Evolutionary conservation across 1,284 basidiomycete species (phyloP), one percentile per base, ranked within the genome.

Genomic region (Ustilago xerochloae): DNA sequence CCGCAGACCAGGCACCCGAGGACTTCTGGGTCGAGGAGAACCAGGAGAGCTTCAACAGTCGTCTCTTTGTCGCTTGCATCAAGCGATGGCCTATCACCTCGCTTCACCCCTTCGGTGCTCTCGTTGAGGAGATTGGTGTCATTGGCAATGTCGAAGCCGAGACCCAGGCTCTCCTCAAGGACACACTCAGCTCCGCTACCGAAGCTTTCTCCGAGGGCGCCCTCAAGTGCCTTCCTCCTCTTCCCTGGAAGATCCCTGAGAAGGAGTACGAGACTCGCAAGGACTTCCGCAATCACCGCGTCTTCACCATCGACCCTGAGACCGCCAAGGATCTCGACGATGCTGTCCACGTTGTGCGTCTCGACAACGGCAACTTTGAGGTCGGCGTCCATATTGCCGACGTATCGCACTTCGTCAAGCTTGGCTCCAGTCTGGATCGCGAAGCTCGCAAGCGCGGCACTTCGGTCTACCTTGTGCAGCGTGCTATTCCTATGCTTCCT

Each of bases 141-240:
- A 99, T 99, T 75, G 97, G 97, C 41, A 93, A 98, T 77, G 91
- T 95, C 52, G 94, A 98, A 85, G 95, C 97, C 8, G 96, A 99
- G 86, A 98, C 96, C 1, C 94, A 93, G 75, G 97, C 97, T 13
- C 87, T 99, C 63, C 88, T 99, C 76, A 98, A 98, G 85, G 96
- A 99, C 85, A 97, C 94, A 88, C 97, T 98, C 64, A 84, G 85
- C 59, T 77, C 82, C 3, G 79, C 79, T 6, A 76, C 78, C 47
- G 69, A 81, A 49, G 79, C 78, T 13, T 86, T 86, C 57, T 70
- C 77, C 52, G 86, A 86, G 48, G 92, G 92, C 79, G 94, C 97
- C n/a, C 85, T 94, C 79, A 97, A 97, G 85, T 97, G 95, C 84
- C 86, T 99, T 30, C 97, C 97, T 29, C 94, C 96, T 36, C 88